phyloP scores from a whole-genome alignment of 192 early-diverging fungal genomes.

The Physocladia obscura region DNA sequence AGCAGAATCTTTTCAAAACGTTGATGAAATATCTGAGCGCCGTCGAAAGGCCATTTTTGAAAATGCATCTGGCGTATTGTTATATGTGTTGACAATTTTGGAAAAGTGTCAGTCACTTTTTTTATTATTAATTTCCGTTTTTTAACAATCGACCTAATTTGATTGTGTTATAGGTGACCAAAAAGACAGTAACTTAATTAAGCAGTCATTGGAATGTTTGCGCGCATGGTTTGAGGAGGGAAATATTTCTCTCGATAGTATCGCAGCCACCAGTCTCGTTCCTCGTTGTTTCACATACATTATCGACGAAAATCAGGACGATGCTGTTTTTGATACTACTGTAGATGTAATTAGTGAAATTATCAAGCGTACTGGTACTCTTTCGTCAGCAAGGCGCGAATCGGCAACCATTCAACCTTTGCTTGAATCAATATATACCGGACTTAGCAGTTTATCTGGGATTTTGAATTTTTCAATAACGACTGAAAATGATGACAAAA shows the following conservation, averaged over 20 bases:
- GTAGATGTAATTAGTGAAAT: conserved; percentile 84
- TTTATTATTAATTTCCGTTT: too few relatives aligned
- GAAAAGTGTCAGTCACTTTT: conserved; percentile 4
- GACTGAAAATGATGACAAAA: conserved; percentile 67
- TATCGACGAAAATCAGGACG: conserved; percentile 33
- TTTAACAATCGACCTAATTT: not conserved
- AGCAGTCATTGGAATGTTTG: conserved; percentile 59
- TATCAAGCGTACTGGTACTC: conserved; percentile 45
- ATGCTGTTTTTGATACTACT: conserved; percentile 77
- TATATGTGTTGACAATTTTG: conserved; percentile 33
- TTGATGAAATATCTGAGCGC: not conserved
- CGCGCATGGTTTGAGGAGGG: conserved; percentile 80
- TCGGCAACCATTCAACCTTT: conserved; percentile 39
- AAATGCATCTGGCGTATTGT: conserved; percentile 56
- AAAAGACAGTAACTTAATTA: not conserved
- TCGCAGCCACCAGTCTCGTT: conserved; percentile 51
- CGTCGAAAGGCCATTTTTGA: not conserved
- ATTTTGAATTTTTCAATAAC: conserved; percentile 38
- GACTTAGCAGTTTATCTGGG: conserved; percentile 33
- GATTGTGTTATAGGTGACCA: not conserved
- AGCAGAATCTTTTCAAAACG: conserved; percentile 6
- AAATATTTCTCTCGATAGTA: conserved; percentile 65
- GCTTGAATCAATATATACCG: conserved; percentile 65
- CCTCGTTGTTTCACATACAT: conserved; percentile 63
- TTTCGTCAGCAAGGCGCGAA: conserved; percentile 7